Conservation (phyloP, 2,329 filamentous ascomycete species). For the Coleophoma eucalyptorum region DNA sequence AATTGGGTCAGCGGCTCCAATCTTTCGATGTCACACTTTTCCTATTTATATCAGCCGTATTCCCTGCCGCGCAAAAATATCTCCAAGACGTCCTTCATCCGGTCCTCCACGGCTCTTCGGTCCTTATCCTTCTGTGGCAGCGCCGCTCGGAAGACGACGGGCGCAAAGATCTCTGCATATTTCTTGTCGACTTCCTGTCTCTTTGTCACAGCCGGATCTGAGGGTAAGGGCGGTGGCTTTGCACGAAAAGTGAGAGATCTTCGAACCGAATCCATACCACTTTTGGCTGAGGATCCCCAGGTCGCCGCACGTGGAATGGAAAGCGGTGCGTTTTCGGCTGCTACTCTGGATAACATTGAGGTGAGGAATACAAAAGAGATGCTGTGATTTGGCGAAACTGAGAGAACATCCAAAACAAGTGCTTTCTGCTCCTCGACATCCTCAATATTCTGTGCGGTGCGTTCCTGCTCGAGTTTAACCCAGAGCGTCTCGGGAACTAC, state of each 20-base stretch:
- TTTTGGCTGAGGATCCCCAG: conserved; percentile 11
- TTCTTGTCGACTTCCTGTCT: conserved; percentile 55
- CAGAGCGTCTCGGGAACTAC: conserved; percentile 70
- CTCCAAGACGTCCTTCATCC: conserved; percentile 64
- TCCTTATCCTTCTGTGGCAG: conserved; percentile 47
- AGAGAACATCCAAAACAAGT: conserved; percentile 69
- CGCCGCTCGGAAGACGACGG: conserved; percentile 54
- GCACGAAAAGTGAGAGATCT: conserved; percentile 24
- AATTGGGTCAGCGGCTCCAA: too few relatives aligned
- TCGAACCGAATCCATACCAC: conserved; percentile 18
- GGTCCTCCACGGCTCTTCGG: conserved; percentile 55
- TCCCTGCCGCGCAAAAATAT: conserved; percentile 50
- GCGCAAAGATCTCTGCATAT: conserved; percentile 63
- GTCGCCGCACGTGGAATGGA: conserved; percentile 13
- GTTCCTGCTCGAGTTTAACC: conserved; percentile 59
- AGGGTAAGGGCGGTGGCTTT: conserved; percentile 24
- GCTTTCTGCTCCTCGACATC: conserved; percentile 52
- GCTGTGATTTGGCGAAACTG: conserved; percentile 71
- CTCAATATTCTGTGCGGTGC: conserved; percentile 39
- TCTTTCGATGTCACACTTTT: too few relatives aligned
- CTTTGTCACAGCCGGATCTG: conserved; percentile 46
- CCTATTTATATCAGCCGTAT: neutral
- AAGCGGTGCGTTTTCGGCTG: conserved; percentile 47
- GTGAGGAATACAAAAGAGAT: conserved; percentile 87
- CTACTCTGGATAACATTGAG: conserved; percentile 64